A percentile compares a stretch with the other conserved stretches of the same genome.
Conservation (phyloP, 2,329 filamentous ascomycete genomes). For the Aspergillus viridinutans region DNA sequence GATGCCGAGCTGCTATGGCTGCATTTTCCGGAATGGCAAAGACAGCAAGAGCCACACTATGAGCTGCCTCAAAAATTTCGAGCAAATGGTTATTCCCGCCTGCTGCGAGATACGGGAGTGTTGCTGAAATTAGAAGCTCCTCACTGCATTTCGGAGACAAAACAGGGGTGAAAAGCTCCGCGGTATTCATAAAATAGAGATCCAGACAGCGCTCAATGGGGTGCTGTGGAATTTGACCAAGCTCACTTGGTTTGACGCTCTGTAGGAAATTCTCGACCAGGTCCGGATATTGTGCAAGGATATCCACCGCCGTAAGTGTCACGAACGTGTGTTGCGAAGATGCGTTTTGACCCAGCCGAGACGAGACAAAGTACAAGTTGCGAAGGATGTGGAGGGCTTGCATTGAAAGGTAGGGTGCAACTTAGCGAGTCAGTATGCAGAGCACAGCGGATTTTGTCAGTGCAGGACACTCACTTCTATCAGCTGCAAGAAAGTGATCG, state of each 20-base stretch:
- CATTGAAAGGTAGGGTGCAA: slow-evolving; percentile 63
- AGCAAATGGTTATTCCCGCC: slow-evolving; percentile 55
- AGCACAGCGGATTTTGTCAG: neutral
- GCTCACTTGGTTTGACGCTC: slow-evolving; percentile 54
- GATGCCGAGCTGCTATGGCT: slow-evolving; percentile 62
- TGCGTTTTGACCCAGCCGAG: slow-evolving; percentile 64
- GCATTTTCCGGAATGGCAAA: slow-evolving; percentile 77
- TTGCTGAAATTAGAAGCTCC: slow-evolving; percentile 67
- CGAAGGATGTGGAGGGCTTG: slow-evolving; percentile 71
- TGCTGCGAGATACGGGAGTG: slow-evolving; percentile 67
- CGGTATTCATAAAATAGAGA: slow-evolving; percentile 81
- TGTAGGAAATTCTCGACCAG: slow-evolving; percentile 64
- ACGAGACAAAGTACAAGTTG: slow-evolving; percentile 77
- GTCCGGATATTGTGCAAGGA: slow-evolving; percentile 66
- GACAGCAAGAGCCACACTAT: slow-evolving; percentile 74
- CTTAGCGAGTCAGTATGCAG: slow-evolving; percentile 23
- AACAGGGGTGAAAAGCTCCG: slow-evolving; percentile 74
- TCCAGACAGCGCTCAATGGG: slow-evolving; percentile 70
- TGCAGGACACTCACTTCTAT: slow-evolving; percentile 42
- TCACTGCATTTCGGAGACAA: slow-evolving; percentile 66
- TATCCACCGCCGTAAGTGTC: slow-evolving; percentile 76
- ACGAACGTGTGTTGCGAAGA: slow-evolving; percentile 85
- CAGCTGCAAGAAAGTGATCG: slow-evolving; percentile 52
- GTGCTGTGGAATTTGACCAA: slow-evolving; percentile 56
- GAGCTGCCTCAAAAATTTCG: slow-evolving; percentile 81